A percentile compares a stretch with the other conserved stretches of the same genome.
Evolutionary conservation across 441 rosid species (phyloP).

Genomic region (Populus hybrid): DNA sequence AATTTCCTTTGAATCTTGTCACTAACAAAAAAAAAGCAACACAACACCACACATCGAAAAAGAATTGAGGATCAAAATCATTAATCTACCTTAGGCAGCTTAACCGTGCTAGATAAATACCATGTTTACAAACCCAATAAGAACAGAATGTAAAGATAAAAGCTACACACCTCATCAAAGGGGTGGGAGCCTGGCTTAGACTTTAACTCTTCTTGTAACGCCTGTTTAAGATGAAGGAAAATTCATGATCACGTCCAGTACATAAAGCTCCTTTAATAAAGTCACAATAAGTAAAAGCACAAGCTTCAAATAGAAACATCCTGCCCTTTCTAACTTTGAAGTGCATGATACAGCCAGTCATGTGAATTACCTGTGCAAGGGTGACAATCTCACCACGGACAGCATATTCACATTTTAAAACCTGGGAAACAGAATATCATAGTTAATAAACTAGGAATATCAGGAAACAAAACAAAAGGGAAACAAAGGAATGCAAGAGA

Average conservation of each 20-base stretch:
- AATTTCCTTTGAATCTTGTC: neutral
- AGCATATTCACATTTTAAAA: constrained; percentile 86
- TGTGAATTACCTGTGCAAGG: constrained; percentile 73
- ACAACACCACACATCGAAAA: neutral
- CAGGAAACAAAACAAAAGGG: neutral
- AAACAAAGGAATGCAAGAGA: neutral
- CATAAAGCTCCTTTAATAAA: neutral
- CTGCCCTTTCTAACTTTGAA: neutral
- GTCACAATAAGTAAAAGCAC: neutral
- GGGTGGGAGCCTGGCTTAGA: constrained; percentile 63
- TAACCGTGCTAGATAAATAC: neutral
- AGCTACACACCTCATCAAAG: constrained; percentile 74
- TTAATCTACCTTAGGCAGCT: neutral
- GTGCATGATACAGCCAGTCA: neutral
- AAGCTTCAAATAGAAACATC: neutral
- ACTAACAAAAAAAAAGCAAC: neutral
- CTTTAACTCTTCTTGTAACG: constrained; percentile 68
- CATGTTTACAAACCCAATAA: neutral
- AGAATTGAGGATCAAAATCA: neutral
- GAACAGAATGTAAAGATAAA: neutral
- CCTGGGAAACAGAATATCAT: constrained; percentile 36
- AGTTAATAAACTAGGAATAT: neutral
- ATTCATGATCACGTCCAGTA: neutral
- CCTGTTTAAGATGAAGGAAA: constrained; percentile 37
- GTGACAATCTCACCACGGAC: constrained; percentile 95